These are phyloP conservation scores for Posidonia australis DNA, from an alignment of 106 monocot genomes.

Conservation along the genomic window DNA sequence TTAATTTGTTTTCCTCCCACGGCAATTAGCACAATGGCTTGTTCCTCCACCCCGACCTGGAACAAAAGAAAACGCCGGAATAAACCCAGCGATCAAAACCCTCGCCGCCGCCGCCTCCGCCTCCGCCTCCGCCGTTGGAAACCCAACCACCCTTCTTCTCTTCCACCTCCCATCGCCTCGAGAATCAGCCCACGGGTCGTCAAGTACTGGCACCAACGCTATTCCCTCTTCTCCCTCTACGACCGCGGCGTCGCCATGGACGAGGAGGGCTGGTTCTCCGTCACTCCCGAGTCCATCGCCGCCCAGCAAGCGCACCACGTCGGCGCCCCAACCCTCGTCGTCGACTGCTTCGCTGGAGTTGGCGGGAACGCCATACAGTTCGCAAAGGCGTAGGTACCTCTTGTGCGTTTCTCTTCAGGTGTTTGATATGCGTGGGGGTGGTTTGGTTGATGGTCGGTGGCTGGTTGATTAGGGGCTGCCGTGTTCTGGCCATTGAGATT, in stretches of 20 bases:
- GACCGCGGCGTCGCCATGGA: conserved; percentile 60
- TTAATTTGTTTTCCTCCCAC: too few relatives aligned
- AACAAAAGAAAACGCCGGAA: too few relatives aligned
- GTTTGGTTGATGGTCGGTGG: too few relatives aligned
- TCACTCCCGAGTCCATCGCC: conserved; percentile 67
- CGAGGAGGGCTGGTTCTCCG: conserved; percentile 87
- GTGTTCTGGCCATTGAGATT: conserved; percentile 58
- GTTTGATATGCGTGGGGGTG: not conserved
- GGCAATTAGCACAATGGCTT: too few relatives aligned
- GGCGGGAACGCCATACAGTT: conserved; percentile 84
- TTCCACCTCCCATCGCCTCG: too few relatives aligned
- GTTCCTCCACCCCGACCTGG: too few relatives aligned
- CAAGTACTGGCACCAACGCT: conserved; percentile 34
- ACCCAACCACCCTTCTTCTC: too few relatives aligned
- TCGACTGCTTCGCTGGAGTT: conserved; percentile 70
- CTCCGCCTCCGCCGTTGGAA: too few relatives aligned
- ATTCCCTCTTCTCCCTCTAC: conserved; percentile 68
- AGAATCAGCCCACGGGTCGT: conserved; percentile 2
- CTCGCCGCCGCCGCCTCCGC: too few relatives aligned
- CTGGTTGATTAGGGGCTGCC: conserved; percentile 28
- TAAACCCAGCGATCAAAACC: too few relatives aligned
- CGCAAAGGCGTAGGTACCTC: conserved; percentile 28
- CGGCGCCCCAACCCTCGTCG: conserved; percentile 20
- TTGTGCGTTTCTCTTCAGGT: not conserved
- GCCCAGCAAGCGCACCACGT: conserved; percentile 41